Conservation (phyloP, 2,329 filamentous ascomycete genomes). For the Trichophyton mentagrophytes region DNA sequence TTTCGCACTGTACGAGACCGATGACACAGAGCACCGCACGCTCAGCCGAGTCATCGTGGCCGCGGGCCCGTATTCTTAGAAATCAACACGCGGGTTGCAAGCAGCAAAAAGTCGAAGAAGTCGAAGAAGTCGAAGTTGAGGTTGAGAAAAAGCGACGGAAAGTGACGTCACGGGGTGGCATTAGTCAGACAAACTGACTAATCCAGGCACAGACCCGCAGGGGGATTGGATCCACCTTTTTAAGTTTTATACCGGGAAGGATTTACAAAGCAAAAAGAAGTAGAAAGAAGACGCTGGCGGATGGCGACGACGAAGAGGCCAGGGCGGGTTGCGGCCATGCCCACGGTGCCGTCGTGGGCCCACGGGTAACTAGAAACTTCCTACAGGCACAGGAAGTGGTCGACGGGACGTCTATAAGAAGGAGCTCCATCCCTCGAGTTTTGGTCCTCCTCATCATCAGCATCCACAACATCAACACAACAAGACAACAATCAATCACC, state of each 20-base stretch:
- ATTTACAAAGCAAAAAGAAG: background rate
- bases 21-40: background rate
- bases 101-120: background rate
- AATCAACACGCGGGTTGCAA: background rate
- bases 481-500: background rate
- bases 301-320: too few species aligned
- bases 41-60: background rate
- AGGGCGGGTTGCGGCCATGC: background rate
- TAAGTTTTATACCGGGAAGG: background rate
- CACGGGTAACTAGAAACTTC: background rate
- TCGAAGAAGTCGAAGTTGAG: background rate
- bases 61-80: background rate
- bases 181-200: background rate
- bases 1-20: background rate
- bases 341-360: background rate
- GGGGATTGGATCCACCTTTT: background rate
- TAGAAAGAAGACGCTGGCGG: background rate
- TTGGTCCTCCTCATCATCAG: background rate
- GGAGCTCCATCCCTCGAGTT: background rate
- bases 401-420: slow-evolving; percentile 5
- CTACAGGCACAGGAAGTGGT: background rate
- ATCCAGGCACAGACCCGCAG: background rate
- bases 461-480: background rate
- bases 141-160: background rate
- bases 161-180: background rate